Base-by-base conservation (phyloP, 1,284 basidiomycete genomes). In the Leucoagaricus sp. region DNA sequence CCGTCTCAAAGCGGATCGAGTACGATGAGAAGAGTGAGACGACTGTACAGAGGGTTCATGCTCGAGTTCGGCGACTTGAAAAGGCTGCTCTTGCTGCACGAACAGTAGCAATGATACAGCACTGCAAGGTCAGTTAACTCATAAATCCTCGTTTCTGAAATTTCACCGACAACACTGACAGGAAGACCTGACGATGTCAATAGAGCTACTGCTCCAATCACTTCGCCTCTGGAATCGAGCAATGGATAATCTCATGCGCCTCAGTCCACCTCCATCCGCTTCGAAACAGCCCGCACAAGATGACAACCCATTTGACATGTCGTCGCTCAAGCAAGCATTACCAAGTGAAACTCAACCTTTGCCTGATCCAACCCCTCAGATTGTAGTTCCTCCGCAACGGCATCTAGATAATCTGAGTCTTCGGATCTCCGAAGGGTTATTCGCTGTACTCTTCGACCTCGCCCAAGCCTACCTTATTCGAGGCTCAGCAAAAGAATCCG, bases 151-250 rank as follows among this genome's bases (percentile, higher is more conserved):
- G 3, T 28, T 28, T 10, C 25, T n/a, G 15, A 8, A 4, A 19
- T 7, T 21, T 42, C 13, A 49, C 12, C 19, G 23, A 38, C 12
- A 29, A 19, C 33, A 26, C 15, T 45, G 47, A 3, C 64, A 95
- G 92, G 85, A 87, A 45, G 85, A 95, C 53, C 75, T 85, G 0
- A 74, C 82, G 0, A 71, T 77, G 0, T 83, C 87, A 0, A 67
- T 94, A 15, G 76, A 80, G 23, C 82, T 81, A 15, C 77, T 89
- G 53, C 74, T 89, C 9, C 88, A 91, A 61, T 83, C 90, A 0
- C 77, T 94, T 59, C 83, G 94, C 3, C 73, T 96, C 0, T 93
- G 86, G 82, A 90, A 89, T 62, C 84, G 92, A 31, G 91, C 91
- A 0, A 75, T 87, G 1, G 89, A 91, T 29, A 83, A 84, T 1